Percentiles rank a stretch among this genome's conserved stretches.
These are phyloP conservation scores for Nothomitra cinnamomea DNA, from an alignment of 2,329 filamentous ascomycete species.

Conservation along the genomic window DNA sequence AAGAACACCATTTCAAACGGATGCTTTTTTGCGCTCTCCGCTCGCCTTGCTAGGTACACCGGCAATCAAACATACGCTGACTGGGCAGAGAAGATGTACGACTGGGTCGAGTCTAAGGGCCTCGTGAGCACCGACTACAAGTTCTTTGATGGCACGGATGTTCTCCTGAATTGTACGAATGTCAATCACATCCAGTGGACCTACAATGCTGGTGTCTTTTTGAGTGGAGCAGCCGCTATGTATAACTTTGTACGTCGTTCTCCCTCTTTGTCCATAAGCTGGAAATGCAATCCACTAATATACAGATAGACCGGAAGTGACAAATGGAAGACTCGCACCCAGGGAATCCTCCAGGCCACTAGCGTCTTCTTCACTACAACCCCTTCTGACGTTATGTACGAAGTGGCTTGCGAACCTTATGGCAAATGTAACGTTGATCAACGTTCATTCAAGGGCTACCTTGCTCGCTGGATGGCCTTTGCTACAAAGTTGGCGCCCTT, in stretches of 20 bases:
- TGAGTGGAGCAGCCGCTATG: conserved; percentile 38
- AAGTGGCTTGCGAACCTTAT: conserved; percentile 47
- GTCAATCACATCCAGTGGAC: conserved; percentile 37
- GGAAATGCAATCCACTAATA: conserved; percentile 8
- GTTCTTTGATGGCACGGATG: conserved; percentile 38
- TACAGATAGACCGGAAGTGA: conserved; percentile 23
- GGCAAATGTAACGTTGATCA: conserved; percentile 53
- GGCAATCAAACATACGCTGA: conserved; percentile 61
- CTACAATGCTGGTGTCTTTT: conserved; percentile 38
- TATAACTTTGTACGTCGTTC: conserved; percentile 30
- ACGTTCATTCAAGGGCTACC: conserved; percentile 59
- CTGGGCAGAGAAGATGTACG: conserved; percentile 55
- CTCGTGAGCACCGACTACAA: conserved; percentile 32
- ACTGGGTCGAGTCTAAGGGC: conserved; percentile 32
- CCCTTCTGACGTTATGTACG: conserved; percentile 39
- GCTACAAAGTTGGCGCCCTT: conserved; percentile 45
- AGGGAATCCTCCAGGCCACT: conserved; percentile 39
- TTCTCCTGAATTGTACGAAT: conserved; percentile 31
- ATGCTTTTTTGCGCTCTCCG: conserved; percentile 37
- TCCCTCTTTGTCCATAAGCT: too few relatives aligned
- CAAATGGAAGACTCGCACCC: conserved; percentile 26
- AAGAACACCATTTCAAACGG: conserved; percentile 43
- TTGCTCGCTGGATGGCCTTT: conserved; percentile 47
- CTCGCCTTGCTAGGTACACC: conserved; percentile 26
- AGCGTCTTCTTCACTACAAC: conserved; percentile 38